Evolutionary conservation across 371 early-diverging fungal genomes (phyloP), one percentile per base, ranked within the genome.

Genomic region (Coemansia linderi): DNA sequence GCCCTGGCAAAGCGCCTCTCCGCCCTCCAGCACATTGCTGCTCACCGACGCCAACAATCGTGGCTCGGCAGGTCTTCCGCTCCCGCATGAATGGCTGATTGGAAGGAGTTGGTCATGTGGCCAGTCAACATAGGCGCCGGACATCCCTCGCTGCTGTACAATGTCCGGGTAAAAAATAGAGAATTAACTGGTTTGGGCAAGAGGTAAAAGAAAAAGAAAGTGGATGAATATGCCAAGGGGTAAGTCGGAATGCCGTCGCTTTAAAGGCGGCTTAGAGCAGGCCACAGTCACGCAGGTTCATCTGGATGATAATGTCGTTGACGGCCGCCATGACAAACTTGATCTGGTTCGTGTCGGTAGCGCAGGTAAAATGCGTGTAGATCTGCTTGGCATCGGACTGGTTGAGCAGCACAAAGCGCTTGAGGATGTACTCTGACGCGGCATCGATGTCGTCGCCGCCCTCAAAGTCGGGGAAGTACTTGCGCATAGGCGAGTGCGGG

Each of bases 321-420:
- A 96, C 95, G 36, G 95, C 93, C 1, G 92, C 90, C 91, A 95
- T 93, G 65, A 97, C 96, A 68, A 93, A 89, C 69, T 89, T 90
- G 72, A 97, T 94, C 81, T 96, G 95, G 60, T 88, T 87, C 27
- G 97, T 97, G 82, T 97, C 97, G 24, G 97, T 97, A 6, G 97
- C 97, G 75, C 94, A 94, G 27, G 98, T 97, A 68, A 95, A 91
- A 81, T 95, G 96, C 59, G 93, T 87, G 79, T 94, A 94, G 59
- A 94, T 93, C 93, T 29, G 86, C 77, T 91, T 92, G 73, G 93
- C 95, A 36, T 85, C 81, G 24, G 91, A 89, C 10, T 91, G 85
- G 76, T 94, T 94, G 56, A 93, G 79, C 27, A 86, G 84, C 39
- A 91, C 84, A 73, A 95, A 96, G 61, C 90, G 89, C 74, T 89